phyloP scores from a whole-genome alignment of 1,139 yeast genomes.

The Taiozyma sp. region DNA sequence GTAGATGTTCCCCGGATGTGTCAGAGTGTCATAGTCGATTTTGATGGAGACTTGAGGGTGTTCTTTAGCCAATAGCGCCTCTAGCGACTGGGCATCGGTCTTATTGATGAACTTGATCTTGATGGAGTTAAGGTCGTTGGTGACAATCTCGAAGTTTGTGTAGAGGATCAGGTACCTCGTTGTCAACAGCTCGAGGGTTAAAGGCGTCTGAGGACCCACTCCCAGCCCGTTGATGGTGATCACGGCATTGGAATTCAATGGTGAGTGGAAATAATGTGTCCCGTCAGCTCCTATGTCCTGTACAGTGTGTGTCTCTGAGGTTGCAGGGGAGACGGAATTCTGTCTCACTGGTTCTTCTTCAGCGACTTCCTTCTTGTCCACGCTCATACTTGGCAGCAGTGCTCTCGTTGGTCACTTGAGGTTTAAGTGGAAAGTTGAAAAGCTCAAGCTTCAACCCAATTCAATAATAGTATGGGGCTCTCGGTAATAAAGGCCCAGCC shows the following conservation, averaged over 20 bases:
- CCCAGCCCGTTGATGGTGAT: constrained; percentile 10
- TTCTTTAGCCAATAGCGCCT: constrained; percentile 1
- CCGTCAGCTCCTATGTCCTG: constrained; percentile 1
- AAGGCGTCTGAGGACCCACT: not conserved
- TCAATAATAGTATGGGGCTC: not conserved
- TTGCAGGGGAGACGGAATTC: not conserved
- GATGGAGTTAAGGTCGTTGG: constrained; percentile 4
- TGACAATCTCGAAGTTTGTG: constrained; percentile 8
- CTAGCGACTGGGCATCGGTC: constrained; percentile 12
- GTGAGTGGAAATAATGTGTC: constrained; percentile 17
- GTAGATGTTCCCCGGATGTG: constrained; percentile 65
- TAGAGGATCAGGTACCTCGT: constrained; percentile 1
- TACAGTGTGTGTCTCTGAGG: not conserved
- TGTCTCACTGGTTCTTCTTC: not conserved
- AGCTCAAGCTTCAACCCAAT: not conserved
- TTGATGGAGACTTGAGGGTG: not conserved
- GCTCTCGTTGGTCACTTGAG: not conserved
- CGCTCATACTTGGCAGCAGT: not conserved
- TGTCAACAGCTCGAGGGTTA: not conserved
- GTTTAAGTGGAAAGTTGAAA: not conserved
- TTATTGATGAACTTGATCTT: constrained; percentile 19
- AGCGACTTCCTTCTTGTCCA: not conserved
- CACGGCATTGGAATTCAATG: constrained; percentile 20
- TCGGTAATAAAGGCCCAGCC: not conserved
- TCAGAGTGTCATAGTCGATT: constrained; percentile 38